phyloP scores from a whole-genome alignment of 2,329 filamentous ascomycete species.

The Ophiognomonia clavigignenti-juglandacearum region DNA sequence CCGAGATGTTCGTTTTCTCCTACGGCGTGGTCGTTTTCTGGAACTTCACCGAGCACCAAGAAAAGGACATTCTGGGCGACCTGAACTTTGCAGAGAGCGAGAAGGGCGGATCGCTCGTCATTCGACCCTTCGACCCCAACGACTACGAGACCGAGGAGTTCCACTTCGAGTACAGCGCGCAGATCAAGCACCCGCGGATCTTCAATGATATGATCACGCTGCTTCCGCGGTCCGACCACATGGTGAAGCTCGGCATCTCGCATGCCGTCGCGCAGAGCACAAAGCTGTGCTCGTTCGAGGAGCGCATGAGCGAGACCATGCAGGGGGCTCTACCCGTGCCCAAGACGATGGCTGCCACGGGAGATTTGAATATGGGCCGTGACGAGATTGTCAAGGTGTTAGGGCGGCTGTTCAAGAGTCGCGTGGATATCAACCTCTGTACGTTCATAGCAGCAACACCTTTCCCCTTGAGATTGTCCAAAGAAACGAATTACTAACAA shows the following conservation, averaged over 20 bases:
- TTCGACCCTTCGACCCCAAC: slow-evolving; percentile 74
- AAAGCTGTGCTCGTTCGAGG: slow-evolving; percentile 93
- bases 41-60: slow-evolving; percentile 95
- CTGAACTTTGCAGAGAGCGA: slow-evolving; percentile 79
- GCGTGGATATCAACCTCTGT: slow-evolving; percentile 98
- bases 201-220: slow-evolving; percentile 99
- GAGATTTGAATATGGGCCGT: slow-evolving; percentile 83
- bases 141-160: slow-evolving; percentile 98
- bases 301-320: slow-evolving; percentile 94
- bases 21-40: slow-evolving; percentile 98
- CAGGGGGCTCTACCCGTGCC: slow-evolving; percentile 87
- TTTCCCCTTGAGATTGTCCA: slow-evolving; percentile 45
- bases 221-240: slow-evolving; percentile 84
- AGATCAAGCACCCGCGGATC: slow-evolving; percentile 81
- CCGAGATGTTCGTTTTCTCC: slow-evolving; percentile 94
- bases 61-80: slow-evolving; percentile 94
- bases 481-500: slow-evolving; percentile 13
- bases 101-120: slow-evolving; percentile 62
- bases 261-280: slow-evolving; percentile 97
- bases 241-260: slow-evolving; percentile 97
- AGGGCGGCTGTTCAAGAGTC: slow-evolving; percentile 83
- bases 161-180: slow-evolving; percentile 91
- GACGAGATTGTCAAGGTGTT: slow-evolving; percentile 91
- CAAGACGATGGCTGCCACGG: slow-evolving; percentile 81
- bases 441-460: no score